Evolutionary conservation across 2,329 filamentous ascomycete species (phyloP), one percentile per base, ranked within the genome.

Genomic region (Aureobasidium zeae): DNA sequence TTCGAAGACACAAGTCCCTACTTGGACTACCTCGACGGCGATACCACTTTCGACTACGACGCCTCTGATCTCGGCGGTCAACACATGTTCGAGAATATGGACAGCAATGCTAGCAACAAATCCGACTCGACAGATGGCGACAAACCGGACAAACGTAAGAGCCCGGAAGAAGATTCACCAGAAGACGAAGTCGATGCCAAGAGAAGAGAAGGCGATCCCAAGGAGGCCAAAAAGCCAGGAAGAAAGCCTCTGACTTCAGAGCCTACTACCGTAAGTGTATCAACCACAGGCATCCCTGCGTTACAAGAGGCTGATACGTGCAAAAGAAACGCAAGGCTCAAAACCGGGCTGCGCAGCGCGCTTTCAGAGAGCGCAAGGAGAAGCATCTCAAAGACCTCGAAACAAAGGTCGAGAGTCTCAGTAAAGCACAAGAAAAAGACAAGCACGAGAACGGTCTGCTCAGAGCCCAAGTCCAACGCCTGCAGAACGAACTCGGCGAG

Each of bases 221-320:
- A 91, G 66, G 73, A 81, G 31, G 78, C 86, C 17, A 96, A 96
- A 77, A 98, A 96, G 68, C 89, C 91, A 4, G 91, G 91, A 38
- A 79, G 91, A 51, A 98, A 98, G 71, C 91, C 89, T 15, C 72
- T 96, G 56, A 96, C 86, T 35, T 93, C 86, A 16, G 91, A 96
- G 64, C 91, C 91, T 17, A 96, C 85, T 54, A 91, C 88, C 53
- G 89, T 96, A 79, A 70, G 88, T 77, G 29, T 35, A 8, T 13
- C n/a, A 17, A 11, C n/a, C n/a, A n/a, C n/a, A n/a, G n/a, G n/a
- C n/a, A n/a, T n/a, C n/a, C n/a, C n/a, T n/a, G n/a, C 21, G 17
- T 28, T 16, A 3, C 19, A 25, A 24, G 28, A 28, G 11, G 37
- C 37, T 41, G 37, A 41, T 13, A 3, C 12, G 37, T 41, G 20